These are phyloP conservation scores for Lipomyces sp. DNA, from an alignment of 805 yeast genomes.

Conservation along the genomic window DNA sequence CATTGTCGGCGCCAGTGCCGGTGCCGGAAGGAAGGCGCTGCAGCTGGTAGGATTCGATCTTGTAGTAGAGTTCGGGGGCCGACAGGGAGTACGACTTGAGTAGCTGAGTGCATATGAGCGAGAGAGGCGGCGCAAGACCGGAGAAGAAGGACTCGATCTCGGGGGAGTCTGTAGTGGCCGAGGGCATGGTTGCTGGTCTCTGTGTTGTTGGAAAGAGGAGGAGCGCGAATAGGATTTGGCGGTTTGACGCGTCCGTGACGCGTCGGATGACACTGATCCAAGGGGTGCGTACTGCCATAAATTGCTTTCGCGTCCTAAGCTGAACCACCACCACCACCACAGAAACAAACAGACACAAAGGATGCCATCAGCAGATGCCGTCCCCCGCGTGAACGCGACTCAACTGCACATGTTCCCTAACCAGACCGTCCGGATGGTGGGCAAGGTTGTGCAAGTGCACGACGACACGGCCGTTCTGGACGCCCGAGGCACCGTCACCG, in stretches of 20 bases:
- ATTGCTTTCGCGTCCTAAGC: too few species aligned
- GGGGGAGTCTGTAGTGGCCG: not conserved
- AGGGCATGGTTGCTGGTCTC: not conserved
- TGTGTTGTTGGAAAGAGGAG: not conserved
- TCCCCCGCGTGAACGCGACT: conserved; percentile 38
- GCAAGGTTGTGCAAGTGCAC: conserved; percentile 34
- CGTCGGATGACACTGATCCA: not conserved
- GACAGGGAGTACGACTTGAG: conserved; percentile 14
- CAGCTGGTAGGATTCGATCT: conserved; percentile 18
- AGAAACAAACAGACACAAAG: too few species aligned
- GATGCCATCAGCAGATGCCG: not conserved
- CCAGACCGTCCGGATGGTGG: conserved; percentile 37
- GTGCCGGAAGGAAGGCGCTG: not conserved
- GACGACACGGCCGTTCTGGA: conserved; percentile 34
- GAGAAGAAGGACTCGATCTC: not conserved
- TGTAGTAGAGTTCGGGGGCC: conserved; percentile 17
- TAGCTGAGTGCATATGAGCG: conserved; percentile 1
- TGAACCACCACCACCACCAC: too few species aligned
- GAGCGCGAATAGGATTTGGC: not conserved
- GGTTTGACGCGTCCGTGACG: conserved; percentile 9
- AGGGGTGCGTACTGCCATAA: too few species aligned
- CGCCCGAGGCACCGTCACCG: conserved; percentile 37
- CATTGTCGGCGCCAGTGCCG: not conserved
- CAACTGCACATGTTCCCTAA: conserved; percentile 28
- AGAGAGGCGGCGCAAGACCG: not conserved